These are phyloP conservation scores for Ephemerocybe angulata DNA, from an alignment of 768 basidiomycete species.

Conservation along the genomic window DNA sequence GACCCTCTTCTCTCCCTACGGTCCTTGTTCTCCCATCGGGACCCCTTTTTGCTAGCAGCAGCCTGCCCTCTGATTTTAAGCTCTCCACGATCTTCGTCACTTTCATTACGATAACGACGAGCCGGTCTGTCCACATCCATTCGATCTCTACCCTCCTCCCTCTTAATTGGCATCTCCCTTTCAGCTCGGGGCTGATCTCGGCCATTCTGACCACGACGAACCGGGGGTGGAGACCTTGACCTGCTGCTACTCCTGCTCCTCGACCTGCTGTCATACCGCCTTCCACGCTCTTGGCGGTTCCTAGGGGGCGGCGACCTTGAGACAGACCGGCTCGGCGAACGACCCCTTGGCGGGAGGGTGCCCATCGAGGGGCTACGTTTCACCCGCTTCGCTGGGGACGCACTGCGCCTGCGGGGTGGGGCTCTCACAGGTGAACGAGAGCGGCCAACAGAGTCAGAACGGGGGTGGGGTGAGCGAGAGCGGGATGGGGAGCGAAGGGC, in stretches of 20 bases:
- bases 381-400: background rate
- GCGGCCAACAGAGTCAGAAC: no score
- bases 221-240: slow-evolving; percentile 30
- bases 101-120: slow-evolving; percentile 23
- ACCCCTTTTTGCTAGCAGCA: slow-evolving; percentile 49
- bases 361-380: no score
- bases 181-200: slow-evolving; percentile 9
- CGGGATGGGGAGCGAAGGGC: slow-evolving; percentile 32
- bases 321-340: slow-evolving; percentile 21
- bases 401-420: background rate
- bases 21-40: slow-evolving; percentile 43
- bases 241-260: slow-evolving; percentile 18
- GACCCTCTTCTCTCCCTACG: slow-evolving; percentile 22
- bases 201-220: slow-evolving; percentile 24
- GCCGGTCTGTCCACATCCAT: slow-evolving; percentile 35
- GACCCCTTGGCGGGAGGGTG: background rate
- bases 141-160: slow-evolving; percentile 25
- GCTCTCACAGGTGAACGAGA: background rate
- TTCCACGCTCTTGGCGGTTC: slow-evolving; percentile 41
- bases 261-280: slow-evolving; percentile 26
- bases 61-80: slow-evolving; percentile 77
- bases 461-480: slow-evolving; percentile 19
- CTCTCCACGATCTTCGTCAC: slow-evolving; percentile 32
- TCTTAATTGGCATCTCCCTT: slow-evolving; percentile 15
- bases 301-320: slow-evolving; percentile 39